Evolutionary conservation across 805 yeast genomes (phyloP).

Genomic region (Kregervanrija fluxuum): DNA sequence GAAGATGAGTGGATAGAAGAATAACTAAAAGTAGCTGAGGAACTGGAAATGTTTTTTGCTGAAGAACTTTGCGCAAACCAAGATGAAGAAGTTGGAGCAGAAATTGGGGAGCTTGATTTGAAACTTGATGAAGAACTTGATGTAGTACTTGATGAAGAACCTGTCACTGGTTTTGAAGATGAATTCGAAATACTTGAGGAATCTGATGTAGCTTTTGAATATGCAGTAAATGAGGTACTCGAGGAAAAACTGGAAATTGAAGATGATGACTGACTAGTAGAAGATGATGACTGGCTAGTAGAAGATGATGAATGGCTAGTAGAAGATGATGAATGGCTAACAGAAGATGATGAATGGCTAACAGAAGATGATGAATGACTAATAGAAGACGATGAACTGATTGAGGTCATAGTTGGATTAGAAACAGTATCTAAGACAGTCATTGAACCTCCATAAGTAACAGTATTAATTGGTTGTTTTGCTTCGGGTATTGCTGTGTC

Average conservation of each 20-base stretch:
- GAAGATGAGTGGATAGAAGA: not conserved
- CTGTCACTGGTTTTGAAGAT: not conserved
- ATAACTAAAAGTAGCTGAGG: no score
- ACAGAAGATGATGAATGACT: not conserved
- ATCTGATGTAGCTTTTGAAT: no score
- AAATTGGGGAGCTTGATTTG: no score
- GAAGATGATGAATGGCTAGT: not conserved
- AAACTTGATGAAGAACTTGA: no score
- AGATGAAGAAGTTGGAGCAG: not conserved
- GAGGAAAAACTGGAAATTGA: not conserved
- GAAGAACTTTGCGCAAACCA: not conserved
- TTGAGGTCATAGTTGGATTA: conserved; percentile 4
- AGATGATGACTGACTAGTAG: no score
- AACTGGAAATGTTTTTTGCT: no score
- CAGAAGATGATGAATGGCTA: not conserved
- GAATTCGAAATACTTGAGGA: no score
- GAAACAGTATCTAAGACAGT: not conserved
- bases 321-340: not conserved
- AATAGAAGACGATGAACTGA: not conserved
- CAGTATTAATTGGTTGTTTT: conserved; percentile 2
- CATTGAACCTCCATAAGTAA: conserved; percentile 9
- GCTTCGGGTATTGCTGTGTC: conserved; percentile 26
- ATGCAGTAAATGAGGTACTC: not conserved
- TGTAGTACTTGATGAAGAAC: not conserved
- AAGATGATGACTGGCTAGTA: no score